Evolutionary conservation across 768 basidiomycete genomes (phyloP), one percentile per base, ranked within the genome.

Genomic region (Hygrocybe coccinea): DNA sequence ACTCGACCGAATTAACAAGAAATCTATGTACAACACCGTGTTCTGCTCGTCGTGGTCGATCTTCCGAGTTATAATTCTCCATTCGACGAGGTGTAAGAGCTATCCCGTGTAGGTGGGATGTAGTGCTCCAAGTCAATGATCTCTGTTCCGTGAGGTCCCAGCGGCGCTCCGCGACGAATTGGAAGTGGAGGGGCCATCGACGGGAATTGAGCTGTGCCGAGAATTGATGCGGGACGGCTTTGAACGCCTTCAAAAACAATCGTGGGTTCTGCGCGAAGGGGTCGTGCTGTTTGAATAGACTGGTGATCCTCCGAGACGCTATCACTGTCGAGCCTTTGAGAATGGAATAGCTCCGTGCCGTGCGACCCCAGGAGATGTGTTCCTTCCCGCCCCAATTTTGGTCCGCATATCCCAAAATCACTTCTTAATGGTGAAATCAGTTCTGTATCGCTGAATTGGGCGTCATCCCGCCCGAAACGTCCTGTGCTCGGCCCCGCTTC

Each of bases 61-160:
- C 29, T 29, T 29, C 3, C 29, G 4, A 29, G 3, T 8, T 29
- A 29, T 4, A 29, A 29, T 8, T 29, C 29, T 29, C 29, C 29
- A 8, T 29, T 29, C 29, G 29, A 8, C 29, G 29, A 29, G 8
- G 29, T 8, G 8, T 29, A 29, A 29, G 8, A 8, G 39, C 19
- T 41, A 19, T 15, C 10, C 39, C 39, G 39, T 41, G 5, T 10
- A 3, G 19, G 15, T 4, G 39, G 39, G 15, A 41, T 10, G 10
- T 41, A 41, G 10, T 11, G 3, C 5, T 46, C 44, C n/a, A 22
- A 19, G 21, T 50, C 15, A 17, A 50, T 19, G 10, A 34, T 33
- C 17, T 50, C 49, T 8, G 49, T 50, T 11, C 49, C 49, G n/a
- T 50, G 33, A 24, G 49, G 49, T 17, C 49, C 49, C 17, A 50